phyloP scores from a whole-genome alignment of 129 eudicot genomes.

The Chrysanthemum lavandulifolium region DNA sequence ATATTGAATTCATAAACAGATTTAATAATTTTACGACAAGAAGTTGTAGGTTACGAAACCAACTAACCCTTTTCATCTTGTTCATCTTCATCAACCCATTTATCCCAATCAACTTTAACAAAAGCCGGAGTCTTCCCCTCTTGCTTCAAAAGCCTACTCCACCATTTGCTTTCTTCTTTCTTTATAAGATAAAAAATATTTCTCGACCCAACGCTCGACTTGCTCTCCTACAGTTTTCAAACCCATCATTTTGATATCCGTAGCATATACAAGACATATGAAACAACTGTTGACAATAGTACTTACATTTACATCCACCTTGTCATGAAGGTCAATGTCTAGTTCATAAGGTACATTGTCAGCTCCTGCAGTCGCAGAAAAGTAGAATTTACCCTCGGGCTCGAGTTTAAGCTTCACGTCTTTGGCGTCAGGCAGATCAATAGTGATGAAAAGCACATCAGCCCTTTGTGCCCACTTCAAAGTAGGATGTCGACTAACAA shows the following conservation, averaged over 20 bases:
- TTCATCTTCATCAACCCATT: conserved; percentile 92
- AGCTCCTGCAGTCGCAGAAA: conserved; percentile 48
- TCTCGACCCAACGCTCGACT: conserved; percentile 51
- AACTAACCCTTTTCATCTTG: conserved; percentile 48
- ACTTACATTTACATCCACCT: conserved; percentile 68
- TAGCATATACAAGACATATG: not conserved
- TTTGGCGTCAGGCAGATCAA: conserved; percentile 70
- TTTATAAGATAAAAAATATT: conserved; percentile 51
- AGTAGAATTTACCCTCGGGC: conserved; percentile 69
- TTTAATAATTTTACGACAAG: not conserved
- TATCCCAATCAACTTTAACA: conserved; percentile 83
- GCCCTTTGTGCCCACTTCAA: conserved; percentile 81
- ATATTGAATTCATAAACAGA: not conserved
- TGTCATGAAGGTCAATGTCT: conserved; percentile 57
- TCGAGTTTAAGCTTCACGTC: conserved; percentile 67
- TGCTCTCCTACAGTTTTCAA: conserved; percentile 59
- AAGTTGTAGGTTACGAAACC: not conserved
- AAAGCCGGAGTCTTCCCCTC: conserved; percentile 68
- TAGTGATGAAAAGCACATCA: conserved; percentile 59
- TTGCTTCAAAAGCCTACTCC: conserved; percentile 68
- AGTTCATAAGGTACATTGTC: conserved; percentile 58
- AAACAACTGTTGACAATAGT: not conserved
- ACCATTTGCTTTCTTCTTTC: conserved; percentile 84
- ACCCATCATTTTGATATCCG: not conserved
- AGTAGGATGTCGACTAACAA: conserved; percentile 66